These are phyloP conservation scores for Piromyces sp. DNA, from an alignment of 192 early-diverging fungal species.

Conservation along the genomic window DNA sequence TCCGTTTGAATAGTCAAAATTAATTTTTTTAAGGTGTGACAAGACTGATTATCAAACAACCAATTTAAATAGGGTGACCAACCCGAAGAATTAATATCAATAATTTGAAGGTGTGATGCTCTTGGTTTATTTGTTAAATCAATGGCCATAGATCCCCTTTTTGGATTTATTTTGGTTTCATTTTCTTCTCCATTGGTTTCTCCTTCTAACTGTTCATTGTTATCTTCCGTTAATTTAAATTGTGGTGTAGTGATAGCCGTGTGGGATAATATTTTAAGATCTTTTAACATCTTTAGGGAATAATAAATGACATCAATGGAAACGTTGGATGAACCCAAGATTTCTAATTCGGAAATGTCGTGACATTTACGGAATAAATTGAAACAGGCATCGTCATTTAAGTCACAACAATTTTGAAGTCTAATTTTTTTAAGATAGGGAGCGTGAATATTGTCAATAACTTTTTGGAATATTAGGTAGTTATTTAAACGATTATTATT, in stretches of 20 bases:
- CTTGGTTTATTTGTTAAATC: neutral
- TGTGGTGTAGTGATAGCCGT: neutral
- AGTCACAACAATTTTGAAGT: neutral
- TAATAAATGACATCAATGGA: neutral
- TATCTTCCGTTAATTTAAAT: neutral
- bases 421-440: neutral
- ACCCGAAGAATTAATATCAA: neutral
- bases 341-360: neutral
- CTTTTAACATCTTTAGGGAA: neutral
- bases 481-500: neutral
- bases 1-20: neutral
- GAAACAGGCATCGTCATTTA: neutral
- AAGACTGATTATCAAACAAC: neutral
- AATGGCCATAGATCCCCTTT: neutral
- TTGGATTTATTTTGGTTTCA: no score
- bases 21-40: neutral
- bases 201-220: neutral
- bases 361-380: neutral
- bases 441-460: neutral
- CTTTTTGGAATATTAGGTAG: neutral
- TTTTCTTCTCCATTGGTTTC: neutral
- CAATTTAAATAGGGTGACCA: neutral
- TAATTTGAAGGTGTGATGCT: neutral
- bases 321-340: neutral
- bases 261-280: neutral